These are phyloP conservation scores for Stemphylium beticola DNA, from an alignment of 2,329 filamentous ascomycete genomes.

Conservation along the genomic window DNA sequence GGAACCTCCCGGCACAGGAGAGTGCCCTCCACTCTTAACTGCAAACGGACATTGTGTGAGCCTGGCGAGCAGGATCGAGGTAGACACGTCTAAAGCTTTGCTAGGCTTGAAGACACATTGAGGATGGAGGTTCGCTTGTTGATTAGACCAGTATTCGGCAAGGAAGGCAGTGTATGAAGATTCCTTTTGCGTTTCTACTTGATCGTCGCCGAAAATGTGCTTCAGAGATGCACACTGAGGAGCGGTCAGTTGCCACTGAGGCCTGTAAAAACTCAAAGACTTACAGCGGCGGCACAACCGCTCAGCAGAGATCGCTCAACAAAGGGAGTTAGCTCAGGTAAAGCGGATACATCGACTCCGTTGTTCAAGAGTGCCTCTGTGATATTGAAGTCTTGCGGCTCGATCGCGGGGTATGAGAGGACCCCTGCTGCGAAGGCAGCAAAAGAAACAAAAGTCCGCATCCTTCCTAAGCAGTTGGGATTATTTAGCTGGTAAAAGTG, in stretches of 20 bases:
- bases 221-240: slow-evolving; percentile 7
- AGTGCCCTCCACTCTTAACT: slow-evolving; percentile 54
- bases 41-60: slow-evolving; percentile 47
- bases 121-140: slow-evolving; percentile 20
- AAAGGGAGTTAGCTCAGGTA: slow-evolving; percentile 14
- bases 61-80: slow-evolving; percentile 20
- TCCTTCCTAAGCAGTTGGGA: not conserved
- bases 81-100: slow-evolving; percentile 20
- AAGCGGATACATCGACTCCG: slow-evolving; percentile 22
- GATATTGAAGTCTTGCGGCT: slow-evolving; percentile 23
- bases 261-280: not conserved
- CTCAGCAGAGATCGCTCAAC: not conserved
- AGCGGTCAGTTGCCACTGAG: not conserved
- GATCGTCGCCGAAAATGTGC: slow-evolving; percentile 21
- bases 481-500: too few relatives aligned
- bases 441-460: slow-evolving; percentile 1
- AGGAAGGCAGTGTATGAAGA: slow-evolving; percentile 27
- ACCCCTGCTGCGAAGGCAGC: slow-evolving; percentile 1
- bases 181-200: slow-evolving; percentile 19
- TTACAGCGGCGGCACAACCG: slow-evolving; percentile 28
- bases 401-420: slow-evolving; percentile 11
- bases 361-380: slow-evolving; percentile 28
- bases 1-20: slow-evolving; percentile 48
- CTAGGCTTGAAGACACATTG: slow-evolving; percentile 25
- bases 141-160: slow-evolving; percentile 20